These are phyloP conservation scores for Aspergillus calidoustus DNA, from an alignment of 2,329 filamentous ascomycete genomes.

Conservation along the genomic window DNA sequence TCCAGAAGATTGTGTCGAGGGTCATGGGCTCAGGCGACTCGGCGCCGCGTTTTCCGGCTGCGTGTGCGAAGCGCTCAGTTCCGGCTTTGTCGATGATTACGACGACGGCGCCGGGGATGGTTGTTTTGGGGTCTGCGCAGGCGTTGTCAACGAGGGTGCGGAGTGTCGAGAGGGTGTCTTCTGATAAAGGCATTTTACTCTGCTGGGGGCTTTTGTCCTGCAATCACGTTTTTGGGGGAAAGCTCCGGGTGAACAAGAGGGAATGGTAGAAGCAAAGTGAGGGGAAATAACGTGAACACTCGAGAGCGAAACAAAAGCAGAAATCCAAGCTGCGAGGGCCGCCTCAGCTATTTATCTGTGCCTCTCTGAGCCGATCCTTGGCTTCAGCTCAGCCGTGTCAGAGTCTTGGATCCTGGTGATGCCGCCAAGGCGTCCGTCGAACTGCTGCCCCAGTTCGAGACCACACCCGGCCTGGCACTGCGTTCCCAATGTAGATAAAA, in stretches of 20 bases:
- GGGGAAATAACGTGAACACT: not conserved
- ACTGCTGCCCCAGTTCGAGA: no score
- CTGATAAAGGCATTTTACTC: slow-evolving; percentile 8
- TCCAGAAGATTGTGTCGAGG: slow-evolving; percentile 64
- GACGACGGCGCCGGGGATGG: slow-evolving; percentile 53
- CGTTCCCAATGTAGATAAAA: no score
- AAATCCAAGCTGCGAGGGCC: no score
- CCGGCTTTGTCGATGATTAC: slow-evolving; percentile 56
- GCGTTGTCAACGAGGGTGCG: slow-evolving; percentile 16
- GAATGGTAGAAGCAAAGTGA: not conserved
- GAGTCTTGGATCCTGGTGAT: no score
- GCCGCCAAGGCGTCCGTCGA: no score
- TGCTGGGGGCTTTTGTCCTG: not conserved
- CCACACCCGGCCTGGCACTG: no score
- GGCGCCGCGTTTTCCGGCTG: slow-evolving; percentile 54
- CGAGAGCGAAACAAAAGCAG: not conserved
- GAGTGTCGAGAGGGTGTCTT: not conserved
- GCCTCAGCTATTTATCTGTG: not conserved
- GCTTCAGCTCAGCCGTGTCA: no score
- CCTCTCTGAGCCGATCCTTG: no score
- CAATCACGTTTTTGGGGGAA: not conserved
- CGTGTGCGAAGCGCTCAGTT: slow-evolving; percentile 53
- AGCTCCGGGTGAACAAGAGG: not conserved
- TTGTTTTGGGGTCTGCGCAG: slow-evolving; percentile 36
- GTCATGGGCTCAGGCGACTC: slow-evolving; percentile 55